These are phyloP conservation scores for Diaporthe amygdali DNA, from an alignment of 2,329 filamentous ascomycete genomes.

Conservation along the genomic window DNA sequence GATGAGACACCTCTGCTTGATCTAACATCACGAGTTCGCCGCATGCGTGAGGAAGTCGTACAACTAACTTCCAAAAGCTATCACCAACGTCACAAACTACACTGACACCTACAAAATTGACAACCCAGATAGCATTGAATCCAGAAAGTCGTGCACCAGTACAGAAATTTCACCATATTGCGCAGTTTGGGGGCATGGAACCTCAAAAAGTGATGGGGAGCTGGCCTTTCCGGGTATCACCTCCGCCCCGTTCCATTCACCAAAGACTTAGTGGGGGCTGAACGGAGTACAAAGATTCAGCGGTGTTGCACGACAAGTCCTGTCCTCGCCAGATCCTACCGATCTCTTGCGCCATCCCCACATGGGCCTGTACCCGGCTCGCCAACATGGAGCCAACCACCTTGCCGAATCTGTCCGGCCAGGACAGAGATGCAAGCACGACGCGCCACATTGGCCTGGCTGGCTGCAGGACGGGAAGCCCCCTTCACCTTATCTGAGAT, in stretches of 20 bases:
- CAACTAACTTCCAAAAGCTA: background rate
- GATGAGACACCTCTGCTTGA: background rate
- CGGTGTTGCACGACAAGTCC: constrained; percentile 17
- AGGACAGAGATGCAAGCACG: constrained; percentile 2
- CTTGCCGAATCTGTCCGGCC: background rate
- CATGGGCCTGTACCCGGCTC: constrained; percentile 22
- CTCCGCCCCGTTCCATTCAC: background rate
- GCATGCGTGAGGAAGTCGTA: background rate
- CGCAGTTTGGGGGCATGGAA: background rate
- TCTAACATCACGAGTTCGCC: background rate
- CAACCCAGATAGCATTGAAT: background rate
- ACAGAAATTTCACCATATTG: background rate
- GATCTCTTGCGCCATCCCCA: constrained; percentile 1
- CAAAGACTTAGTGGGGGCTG: background rate
- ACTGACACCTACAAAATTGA: background rate
- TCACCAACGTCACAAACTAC: background rate
- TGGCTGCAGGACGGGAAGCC: constrained; percentile 15
- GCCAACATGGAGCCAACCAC: constrained; percentile 23
- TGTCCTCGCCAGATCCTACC: constrained; percentile 19
- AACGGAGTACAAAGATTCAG: background rate
- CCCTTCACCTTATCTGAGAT: constrained; percentile 27
- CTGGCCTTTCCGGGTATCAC: background rate
- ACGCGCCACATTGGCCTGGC: constrained; percentile 15
- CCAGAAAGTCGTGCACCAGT: background rate
- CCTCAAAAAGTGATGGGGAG: background rate